Evolutionary conservation across 164 flowering plant genomes (phyloP).

Genomic region (Nymphaea colorata): DNA sequence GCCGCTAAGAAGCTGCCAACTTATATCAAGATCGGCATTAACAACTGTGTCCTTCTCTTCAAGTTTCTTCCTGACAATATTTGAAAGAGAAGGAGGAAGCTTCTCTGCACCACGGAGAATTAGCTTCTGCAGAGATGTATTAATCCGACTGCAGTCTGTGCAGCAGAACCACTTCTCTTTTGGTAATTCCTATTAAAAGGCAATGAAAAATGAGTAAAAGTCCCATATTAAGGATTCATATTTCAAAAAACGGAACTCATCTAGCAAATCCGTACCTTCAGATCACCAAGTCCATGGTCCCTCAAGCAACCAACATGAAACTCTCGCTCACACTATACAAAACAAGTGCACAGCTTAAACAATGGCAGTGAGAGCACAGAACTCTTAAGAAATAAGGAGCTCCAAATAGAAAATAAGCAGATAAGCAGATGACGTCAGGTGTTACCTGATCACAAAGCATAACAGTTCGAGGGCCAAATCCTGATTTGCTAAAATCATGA

Average conservation of each 20-base stretch:
- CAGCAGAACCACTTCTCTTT: conserved; percentile 85
- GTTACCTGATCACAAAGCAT: conserved; percentile 92
- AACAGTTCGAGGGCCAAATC: conserved; percentile 67
- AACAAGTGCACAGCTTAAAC: background rate
- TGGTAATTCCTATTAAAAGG: conserved; percentile 63
- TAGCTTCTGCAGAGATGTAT: conserved; percentile 39
- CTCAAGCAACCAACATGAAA: conserved; percentile 83
- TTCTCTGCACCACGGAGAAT: conserved; percentile 34
- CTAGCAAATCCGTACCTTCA: conserved; percentile 34
- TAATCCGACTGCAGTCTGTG: conserved; percentile 39
- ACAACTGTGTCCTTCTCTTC: conserved; percentile 12
- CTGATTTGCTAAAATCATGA: conserved; percentile 44
- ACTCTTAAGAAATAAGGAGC: background rate
- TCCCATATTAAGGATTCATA: background rate
- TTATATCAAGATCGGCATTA: conserved; percentile 31
- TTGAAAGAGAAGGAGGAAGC: conserved; percentile 35
- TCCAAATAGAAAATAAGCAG: background rate
- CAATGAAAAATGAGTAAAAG: background rate
- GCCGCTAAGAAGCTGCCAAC: conserved; percentile 71
- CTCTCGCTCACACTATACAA: conserved; percentile 77
- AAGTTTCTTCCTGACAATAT: conserved; percentile 34
- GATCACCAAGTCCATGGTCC: conserved; percentile 49
- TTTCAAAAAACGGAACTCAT: background rate
- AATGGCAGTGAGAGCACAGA: background rate
- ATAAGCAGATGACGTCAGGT: background rate